These are phyloP conservation scores for Nyctanthes arbortristis DNA, from an alignment of 257 asterid genomes.

Conservation along the genomic window DNA sequence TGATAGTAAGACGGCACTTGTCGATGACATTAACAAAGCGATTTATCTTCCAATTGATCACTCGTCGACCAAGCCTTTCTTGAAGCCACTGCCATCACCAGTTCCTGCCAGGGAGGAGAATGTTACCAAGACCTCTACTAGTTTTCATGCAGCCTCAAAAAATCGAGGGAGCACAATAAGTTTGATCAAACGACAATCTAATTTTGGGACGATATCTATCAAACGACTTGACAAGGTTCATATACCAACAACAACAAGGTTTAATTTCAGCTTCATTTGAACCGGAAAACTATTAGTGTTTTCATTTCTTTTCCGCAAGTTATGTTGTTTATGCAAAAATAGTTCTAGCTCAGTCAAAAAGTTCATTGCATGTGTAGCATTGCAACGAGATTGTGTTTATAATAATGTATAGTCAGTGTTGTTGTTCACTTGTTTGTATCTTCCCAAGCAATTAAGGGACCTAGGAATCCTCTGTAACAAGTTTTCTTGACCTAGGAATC, in stretches of 20 bases:
- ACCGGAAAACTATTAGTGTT: no score
- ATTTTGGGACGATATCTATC: background rate
- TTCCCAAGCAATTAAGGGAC: no score
- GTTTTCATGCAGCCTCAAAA: background rate
- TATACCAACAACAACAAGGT: background rate
- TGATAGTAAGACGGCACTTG: constrained; percentile 42
- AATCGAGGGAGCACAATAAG: background rate
- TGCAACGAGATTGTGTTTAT: no score
- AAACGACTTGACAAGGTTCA: background rate
- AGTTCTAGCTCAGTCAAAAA: background rate
- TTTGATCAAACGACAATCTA: background rate
- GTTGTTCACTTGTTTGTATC: no score
- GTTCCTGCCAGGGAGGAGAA: background rate
- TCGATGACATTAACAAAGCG: constrained; percentile 50
- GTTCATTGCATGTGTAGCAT: background rate
- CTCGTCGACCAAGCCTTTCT: constrained; percentile 14
- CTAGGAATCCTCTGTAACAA: no score
- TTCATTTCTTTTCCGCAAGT: background rate
- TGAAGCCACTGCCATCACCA: constrained; percentile 8
- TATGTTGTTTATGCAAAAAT: background rate
- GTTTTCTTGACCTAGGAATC: no score
- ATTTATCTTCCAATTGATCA: constrained; percentile 42
- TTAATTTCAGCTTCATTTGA: constrained; percentile 11
- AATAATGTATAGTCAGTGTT: no score
- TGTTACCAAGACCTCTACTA: constrained; percentile 8